These are phyloP conservation scores for Albifimbria verrucaria DNA, from an alignment of 2,329 filamentous ascomycete species.

Conservation along the genomic window DNA sequence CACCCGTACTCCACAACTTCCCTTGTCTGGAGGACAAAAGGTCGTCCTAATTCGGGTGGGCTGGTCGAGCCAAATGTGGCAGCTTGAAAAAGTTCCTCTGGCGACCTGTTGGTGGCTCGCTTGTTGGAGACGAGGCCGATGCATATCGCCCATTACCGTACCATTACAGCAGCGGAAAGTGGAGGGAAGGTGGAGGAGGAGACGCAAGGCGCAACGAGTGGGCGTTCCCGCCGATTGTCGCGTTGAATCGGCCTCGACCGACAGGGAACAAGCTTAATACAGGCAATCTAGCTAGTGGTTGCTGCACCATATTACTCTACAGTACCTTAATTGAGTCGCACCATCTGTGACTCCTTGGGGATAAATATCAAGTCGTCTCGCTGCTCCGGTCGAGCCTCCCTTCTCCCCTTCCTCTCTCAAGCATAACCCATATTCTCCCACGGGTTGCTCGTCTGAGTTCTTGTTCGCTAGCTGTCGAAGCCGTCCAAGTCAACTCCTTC, in stretches of 20 bases:
- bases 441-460: background rate
- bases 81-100: background rate
- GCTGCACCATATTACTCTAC: background rate
- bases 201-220: background rate
- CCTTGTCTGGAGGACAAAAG: background rate
- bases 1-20: background rate
- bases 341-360: background rate
- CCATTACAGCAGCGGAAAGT: too few relatives aligned
- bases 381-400: background rate
- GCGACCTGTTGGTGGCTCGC: background rate
- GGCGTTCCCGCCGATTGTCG: too few relatives aligned
- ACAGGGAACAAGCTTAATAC: background rate
- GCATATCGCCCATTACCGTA: background rate
- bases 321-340: background rate
- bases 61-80: background rate
- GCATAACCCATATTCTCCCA: background rate
- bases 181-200: background rate
- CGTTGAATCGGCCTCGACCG: background rate
- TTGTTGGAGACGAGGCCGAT: background rate
- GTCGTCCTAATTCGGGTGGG: background rate
- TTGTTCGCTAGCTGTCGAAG: background rate
- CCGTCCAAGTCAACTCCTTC: background rate
- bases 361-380: background rate
- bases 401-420: background rate
- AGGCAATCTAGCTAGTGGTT: background rate